Base-by-base conservation (phyloP, 306 rosid genomes). In the Herpetospermum pedunculosum region DNA sequence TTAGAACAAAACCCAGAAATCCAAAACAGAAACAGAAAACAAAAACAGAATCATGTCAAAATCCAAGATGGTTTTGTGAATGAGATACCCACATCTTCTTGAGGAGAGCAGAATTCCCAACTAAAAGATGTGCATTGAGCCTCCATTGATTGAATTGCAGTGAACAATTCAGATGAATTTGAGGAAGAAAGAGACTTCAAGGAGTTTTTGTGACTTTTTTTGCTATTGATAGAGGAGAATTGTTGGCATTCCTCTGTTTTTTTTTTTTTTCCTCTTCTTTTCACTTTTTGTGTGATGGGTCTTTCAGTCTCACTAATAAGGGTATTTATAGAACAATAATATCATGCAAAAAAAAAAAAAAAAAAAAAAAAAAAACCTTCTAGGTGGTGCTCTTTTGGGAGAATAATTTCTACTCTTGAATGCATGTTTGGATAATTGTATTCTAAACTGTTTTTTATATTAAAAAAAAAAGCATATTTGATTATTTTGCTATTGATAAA, bases 51-150 rank as follows among this genome's bases (percentile, higher is more conserved):
- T 11, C 48, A 54, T 50, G 1, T 18, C 26, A 43, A 25, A n/a
- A 34, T 35, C 2, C 3, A 40, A 37, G 46, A 13, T 35, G 47
- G 49, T 16, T n/a, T 18, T 1, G 2, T 8, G 25, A 29, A 64
- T 37, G 19, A 29, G 14, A n/a, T 69, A 59, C 71, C 43, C 29
- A 81, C 91, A 90, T 88, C 92, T 80, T 87, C 87, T 23, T 85
- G 88, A 77, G 85, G 88, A 76, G 63, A 14, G 84, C 72, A 80
- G 75, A 85, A 83, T 69, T 88, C 92, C 98, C 92, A 92, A 62
- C 70, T 50, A 40, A 83, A 78, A 78, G 95, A 85, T 72, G 58
- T 74, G 72, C 92, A 85, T 80, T 85, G 81, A 74, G 83, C 89
- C 77, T 90, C 95, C 98, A 90, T 92, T 76, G 58, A 47, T 90